A percentile compares a stretch with the other conserved stretches of the same genome.
These are phyloP conservation scores for Arthrobotrys iridis DNA, from an alignment of 2,329 filamentous ascomycete genomes.

Conservation along the genomic window DNA sequence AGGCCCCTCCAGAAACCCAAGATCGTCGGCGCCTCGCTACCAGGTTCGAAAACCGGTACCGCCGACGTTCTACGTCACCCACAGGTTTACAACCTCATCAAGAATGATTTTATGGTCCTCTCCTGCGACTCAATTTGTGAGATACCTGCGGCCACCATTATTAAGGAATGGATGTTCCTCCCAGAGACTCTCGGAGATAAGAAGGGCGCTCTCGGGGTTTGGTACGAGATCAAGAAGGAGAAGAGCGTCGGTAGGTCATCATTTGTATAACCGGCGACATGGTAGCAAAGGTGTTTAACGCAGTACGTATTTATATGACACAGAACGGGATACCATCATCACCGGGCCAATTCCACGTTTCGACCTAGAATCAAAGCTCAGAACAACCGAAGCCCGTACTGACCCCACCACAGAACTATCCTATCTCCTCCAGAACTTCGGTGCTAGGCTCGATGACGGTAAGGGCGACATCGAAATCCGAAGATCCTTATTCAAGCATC, in stretches of 20 bases:
- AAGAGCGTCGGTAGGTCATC: constrained; percentile 67
- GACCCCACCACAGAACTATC: constrained; percentile 26
- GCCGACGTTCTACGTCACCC: constrained; percentile 86
- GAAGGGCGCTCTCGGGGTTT: constrained; percentile 81
- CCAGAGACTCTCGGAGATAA: constrained; percentile 30
- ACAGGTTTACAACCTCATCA: constrained; percentile 81
- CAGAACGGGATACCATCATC: constrained; percentile 34
- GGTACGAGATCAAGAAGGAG: constrained; percentile 85
- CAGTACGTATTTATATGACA: neutral
- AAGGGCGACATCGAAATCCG: constrained; percentile 78
- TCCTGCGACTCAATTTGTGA: constrained; percentile 95
- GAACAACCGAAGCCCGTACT: constrained; percentile 27
- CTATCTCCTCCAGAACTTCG: constrained; percentile 40
- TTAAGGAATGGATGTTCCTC: constrained; percentile 84
- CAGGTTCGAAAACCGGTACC: constrained; percentile 68
- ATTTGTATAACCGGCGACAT: neutral
- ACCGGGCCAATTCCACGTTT: constrained; percentile 40
- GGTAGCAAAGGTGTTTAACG: neutral
- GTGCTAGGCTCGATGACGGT: constrained; percentile 15
- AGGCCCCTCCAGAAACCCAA: constrained; percentile 59
- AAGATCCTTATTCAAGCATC: constrained; percentile 77
- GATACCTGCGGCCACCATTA: constrained; percentile 79
- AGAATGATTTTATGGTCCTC: constrained; percentile 85
- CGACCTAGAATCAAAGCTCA: constrained; percentile 73
- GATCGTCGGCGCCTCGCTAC: constrained; percentile 58